Conservation (phyloP, 495 filamentous ascomycete genomes). For the Aspergillus taichungensis region DNA sequence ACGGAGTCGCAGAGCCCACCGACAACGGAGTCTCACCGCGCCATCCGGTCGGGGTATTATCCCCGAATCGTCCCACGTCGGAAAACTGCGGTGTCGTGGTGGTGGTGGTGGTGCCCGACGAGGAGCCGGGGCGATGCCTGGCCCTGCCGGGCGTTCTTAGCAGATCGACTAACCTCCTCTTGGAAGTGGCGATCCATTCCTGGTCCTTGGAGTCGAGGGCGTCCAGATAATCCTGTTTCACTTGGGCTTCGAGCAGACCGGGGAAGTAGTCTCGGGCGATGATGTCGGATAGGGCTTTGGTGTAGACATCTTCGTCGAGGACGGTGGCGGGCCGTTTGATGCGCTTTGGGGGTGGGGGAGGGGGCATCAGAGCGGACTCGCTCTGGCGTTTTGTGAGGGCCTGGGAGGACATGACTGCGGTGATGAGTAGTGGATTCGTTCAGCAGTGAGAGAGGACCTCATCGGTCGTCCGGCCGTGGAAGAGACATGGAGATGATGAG, state of each 20-base stretch:
- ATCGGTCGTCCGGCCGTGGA: not conserved
- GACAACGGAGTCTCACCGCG: slow-evolving; percentile 61
- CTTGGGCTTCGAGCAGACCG: slow-evolving; percentile 73
- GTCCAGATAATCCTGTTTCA: slow-evolving; percentile 85
- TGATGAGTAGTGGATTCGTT: not conserved
- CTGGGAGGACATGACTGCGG: slow-evolving; percentile 17
- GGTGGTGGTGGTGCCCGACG: slow-evolving; percentile 3
- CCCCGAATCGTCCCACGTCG: slow-evolving; percentile 41
- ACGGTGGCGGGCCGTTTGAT: slow-evolving; percentile 88
- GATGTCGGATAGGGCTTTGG: slow-evolving; percentile 81
- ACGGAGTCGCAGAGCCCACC: slow-evolving; percentile 35
- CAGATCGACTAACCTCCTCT: slow-evolving; percentile 59
- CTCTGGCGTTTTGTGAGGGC: slow-evolving; percentile 34
- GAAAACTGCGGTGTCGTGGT: slow-evolving; percentile 21
- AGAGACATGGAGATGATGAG: no score
- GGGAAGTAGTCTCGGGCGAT: slow-evolving; percentile 97
- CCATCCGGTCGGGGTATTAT: slow-evolving; percentile 35
- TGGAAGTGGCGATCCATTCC: slow-evolving; percentile 78
- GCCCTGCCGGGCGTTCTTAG: slow-evolving; percentile 66
- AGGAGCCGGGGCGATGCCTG: slow-evolving; percentile 12
- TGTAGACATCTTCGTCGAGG: slow-evolving; percentile 92
- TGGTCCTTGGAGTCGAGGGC: slow-evolving; percentile 77
- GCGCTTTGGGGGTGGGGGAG: slow-evolving; percentile 77
- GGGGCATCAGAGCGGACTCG: slow-evolving; percentile 77
- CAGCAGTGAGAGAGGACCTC: not conserved